phyloP scores from a whole-genome alignment of 148 eudicot genomes.

The Silene conica region DNA sequence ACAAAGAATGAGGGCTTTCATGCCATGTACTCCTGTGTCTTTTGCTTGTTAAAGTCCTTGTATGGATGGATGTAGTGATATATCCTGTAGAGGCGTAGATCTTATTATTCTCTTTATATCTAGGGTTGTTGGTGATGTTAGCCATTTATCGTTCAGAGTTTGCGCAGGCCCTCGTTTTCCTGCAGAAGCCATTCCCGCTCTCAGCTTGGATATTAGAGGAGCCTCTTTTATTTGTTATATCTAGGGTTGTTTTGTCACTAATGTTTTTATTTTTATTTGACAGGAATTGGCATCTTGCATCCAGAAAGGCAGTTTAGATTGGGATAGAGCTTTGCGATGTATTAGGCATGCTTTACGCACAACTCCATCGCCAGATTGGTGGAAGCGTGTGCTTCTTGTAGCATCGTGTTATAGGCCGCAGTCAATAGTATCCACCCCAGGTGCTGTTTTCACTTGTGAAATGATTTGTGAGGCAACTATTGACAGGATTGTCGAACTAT shows the following conservation, averaged over 20 bases:
- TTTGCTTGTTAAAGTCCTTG: background rate
- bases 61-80: background rate
- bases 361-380: constrained; percentile 97
- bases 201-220: background rate
- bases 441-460: constrained; percentile 94
- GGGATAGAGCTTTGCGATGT: constrained; percentile 98
- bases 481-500: constrained; percentile 82
- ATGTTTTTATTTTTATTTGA: constrained; percentile 4
- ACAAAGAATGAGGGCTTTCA: no score
- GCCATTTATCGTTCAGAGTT: background rate
- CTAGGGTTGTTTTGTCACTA: background rate
- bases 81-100: background rate
- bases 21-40: background rate
- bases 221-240: background rate
- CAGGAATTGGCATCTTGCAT: constrained; percentile 90
- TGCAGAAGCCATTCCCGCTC: background rate
- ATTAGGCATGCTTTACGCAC: constrained; percentile 88
- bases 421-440: constrained; percentile 58
- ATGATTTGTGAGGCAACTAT: constrained; percentile 93
- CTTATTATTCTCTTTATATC: background rate
- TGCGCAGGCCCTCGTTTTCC: background rate
- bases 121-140: background rate
- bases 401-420: constrained; percentile 70
- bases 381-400: constrained; percentile 89
- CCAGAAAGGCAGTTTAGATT: constrained; percentile 88